A percentile compares a stretch with the other conserved stretches of the same genome.
phyloP scores from a whole-genome alignment of 768 basidiomycete species.

The Pleurotus citrinopileatus region DNA sequence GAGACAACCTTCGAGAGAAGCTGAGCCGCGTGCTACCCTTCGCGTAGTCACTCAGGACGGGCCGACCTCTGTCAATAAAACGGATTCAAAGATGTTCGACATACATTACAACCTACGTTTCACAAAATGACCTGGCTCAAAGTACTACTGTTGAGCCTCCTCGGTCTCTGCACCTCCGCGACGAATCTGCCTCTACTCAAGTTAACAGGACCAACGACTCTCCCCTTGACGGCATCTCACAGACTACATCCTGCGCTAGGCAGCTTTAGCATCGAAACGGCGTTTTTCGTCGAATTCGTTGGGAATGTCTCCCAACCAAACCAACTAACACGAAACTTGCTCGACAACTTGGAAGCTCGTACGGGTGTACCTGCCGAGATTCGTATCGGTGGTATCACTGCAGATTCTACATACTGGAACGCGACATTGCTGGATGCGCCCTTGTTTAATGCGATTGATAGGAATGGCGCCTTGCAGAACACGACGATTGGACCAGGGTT shows the following conservation, averaged over 20 bases:
- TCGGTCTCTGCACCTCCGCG: background rate
- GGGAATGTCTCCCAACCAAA: slow-evolving; percentile 45
- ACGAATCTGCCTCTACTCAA: slow-evolving; percentile 23
- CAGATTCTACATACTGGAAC: slow-evolving; percentile 51
- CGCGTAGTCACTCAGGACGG: background rate
- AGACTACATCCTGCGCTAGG: slow-evolving; percentile 41
- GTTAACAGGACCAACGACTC: slow-evolving; percentile 36
- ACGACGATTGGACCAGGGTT: slow-evolving; percentile 51
- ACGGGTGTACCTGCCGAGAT: slow-evolving; percentile 44
- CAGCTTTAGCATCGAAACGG: slow-evolving; percentile 55
- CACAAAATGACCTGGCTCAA: no score
- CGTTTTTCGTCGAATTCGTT: slow-evolving; percentile 48
- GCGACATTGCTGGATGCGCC: slow-evolving; percentile 31
- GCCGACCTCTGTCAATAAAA: background rate
- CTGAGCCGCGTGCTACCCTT: background rate
- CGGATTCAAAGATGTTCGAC: no score
- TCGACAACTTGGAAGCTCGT: slow-evolving; percentile 42
- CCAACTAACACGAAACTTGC: slow-evolving; percentile 36
- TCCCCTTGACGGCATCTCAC: slow-evolving; percentile 43
- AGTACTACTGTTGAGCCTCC: slow-evolving; percentile 7
- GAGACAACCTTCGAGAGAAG: background rate
- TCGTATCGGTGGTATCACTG: slow-evolving; percentile 53
- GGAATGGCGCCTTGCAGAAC: slow-evolving; percentile 40
- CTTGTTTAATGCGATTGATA: slow-evolving; percentile 42
- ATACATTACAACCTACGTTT: no score